Evolutionary conservation across 805 yeast species (phyloP).

Genomic region (Nakazawaea molendinolei): DNA sequence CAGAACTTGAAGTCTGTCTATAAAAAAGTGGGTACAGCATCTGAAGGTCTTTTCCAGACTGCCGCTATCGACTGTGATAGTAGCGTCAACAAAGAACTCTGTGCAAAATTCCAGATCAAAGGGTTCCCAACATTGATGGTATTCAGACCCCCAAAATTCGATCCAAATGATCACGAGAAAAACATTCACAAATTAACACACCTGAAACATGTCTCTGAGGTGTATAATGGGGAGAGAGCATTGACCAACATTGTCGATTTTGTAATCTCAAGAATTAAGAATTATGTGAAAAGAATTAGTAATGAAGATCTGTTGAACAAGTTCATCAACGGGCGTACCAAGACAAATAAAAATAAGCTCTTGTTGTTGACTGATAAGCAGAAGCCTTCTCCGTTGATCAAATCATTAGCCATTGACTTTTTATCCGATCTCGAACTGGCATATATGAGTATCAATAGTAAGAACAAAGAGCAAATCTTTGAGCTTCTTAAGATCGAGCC

Average conservation of each 20-base stretch:
- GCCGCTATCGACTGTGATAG: constrained; percentile 87
- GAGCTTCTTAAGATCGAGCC: constrained; percentile 6
- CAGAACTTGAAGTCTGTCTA: constrained; percentile 59
- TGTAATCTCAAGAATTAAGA: constrained; percentile 53
- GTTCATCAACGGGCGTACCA: constrained; percentile 16
- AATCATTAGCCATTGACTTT: constrained; percentile 67
- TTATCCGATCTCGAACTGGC: constrained; percentile 44
- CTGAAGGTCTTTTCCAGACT: constrained; percentile 53
- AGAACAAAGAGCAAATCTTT: constrained; percentile 19
- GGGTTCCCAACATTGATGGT: constrained; percentile 84
- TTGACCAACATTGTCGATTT: constrained; percentile 47
- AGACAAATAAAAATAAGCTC: constrained; percentile 28
- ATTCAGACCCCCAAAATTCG: constrained; percentile 73
- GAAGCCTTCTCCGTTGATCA: constrained; percentile 47
- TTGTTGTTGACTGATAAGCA: constrained; percentile 48
- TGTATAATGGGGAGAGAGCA: constrained; percentile 56
- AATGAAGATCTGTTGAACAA: constrained; percentile 25
- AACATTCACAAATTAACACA: constrained; percentile 14
- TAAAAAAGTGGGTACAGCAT: constrained; percentile 53
- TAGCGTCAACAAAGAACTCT: constrained; percentile 56
- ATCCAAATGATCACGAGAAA: constrained; percentile 13
- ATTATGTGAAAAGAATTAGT: constrained; percentile 50
- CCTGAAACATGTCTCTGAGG: constrained; percentile 43
- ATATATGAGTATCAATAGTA: constrained; percentile 27
- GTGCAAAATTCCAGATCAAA: constrained; percentile 55